Base-by-base conservation (phyloP, 768 basidiomycete species). In the Aureoboletus auriporus region DNA sequence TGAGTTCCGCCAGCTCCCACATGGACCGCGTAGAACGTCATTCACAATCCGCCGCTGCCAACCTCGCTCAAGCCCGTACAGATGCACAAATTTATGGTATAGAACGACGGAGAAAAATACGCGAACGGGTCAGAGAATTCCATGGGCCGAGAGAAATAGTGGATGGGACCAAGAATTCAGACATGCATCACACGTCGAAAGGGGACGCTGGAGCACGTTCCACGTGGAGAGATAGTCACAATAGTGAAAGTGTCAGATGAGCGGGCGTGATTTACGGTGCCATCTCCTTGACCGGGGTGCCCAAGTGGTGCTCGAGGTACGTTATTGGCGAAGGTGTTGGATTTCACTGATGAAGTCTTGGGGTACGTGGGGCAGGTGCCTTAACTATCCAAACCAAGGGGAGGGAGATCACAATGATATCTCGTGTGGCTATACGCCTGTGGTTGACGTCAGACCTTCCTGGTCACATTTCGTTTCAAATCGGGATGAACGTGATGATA, bases 1-100 rank as follows among this genome's bases (percentile, higher is more conserved):
- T 48, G 42, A n/a, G 37, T 31, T 49, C 46, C 0, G 34, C 42
- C 4, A 60, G 46, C 58, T 60, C 44, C 54, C 41, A 53, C 68
- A 4, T 59, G 71, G 12, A 75, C 77, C 33, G 69, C 69, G 52
- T 60, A n/a, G 50, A 51, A 52, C 66, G 64, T 0, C 84, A 86
- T 26, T 33, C 60, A 54, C 64, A 63, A 11, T 66, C 68, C 3
- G 86, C 86, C 0, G 77, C 74, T 1, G 65, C 67, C 8, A 84
- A 84, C 52, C 75, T 87, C 16, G 73, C 79, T 0, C 73, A 78
- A 49, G 86, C 83, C 5, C 74, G 80, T 14, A 60, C 63, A 12
- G 84, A 84, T 31, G 82, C 83, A 7, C 66, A 70, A 37, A 73
- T 79, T 52, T 62, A 75, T 35, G 84, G 85, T 1, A 71, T 69